A percentile compares a stretch with the other conserved stretches of the same genome.
Evolutionary conservation across 176 grass and related monocot genomes (phyloP).

Genomic region (Alloteropsis semialata): DNA sequence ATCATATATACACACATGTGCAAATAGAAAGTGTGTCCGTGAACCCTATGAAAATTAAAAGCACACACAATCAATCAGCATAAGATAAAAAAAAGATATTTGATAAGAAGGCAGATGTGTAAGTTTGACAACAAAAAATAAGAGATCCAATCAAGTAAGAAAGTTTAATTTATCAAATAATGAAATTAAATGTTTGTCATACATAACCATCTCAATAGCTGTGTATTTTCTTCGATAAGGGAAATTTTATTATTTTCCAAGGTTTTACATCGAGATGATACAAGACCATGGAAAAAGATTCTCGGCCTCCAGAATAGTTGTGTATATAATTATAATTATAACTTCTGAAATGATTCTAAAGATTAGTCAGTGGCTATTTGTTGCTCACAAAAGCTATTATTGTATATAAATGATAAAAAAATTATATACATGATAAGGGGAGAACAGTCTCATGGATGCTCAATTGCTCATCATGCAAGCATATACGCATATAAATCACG

Average conservation of each 20-base stretch:
- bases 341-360: neutral
- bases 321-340: neutral
- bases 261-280: too few relatives aligned
- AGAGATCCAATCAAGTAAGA: neutral
- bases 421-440: neutral
- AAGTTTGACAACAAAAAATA: neutral
- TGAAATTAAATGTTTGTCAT: neutral
- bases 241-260: too few relatives aligned
- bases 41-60: neutral
- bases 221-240: too few relatives aligned
- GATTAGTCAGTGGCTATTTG: neutral
- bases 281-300: too few relatives aligned
- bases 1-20: neutral
- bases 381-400: neutral
- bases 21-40: neutral
- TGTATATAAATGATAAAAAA: neutral
- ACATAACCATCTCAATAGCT: neutral
- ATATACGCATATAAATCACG: slow-evolving; percentile 5
- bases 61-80: neutral
- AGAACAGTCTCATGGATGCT: slow-evolving; percentile 1
- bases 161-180: neutral
- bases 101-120: neutral
- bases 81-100: neutral
- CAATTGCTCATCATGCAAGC: slow-evolving; percentile 2
- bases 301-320: too few relatives aligned